Base-by-base conservation (phyloP, 2,329 filamentous ascomycete genomes). In the Fonsecaea pedrosoi region DNA sequence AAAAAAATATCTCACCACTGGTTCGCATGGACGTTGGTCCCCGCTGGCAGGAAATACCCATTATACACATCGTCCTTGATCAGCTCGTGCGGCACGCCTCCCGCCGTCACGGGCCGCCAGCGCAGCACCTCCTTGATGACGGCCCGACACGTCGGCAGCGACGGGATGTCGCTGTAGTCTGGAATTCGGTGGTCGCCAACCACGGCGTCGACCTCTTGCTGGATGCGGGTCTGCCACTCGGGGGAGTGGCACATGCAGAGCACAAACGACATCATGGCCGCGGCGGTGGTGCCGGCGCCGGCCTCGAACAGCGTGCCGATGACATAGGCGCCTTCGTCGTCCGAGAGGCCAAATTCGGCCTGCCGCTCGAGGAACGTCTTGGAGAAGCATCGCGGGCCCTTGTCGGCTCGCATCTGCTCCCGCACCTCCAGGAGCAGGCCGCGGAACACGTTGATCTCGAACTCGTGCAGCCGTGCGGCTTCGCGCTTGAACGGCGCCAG, bases 11-110 rank as follows among this genome's bases (percentile, higher is more conserved):
- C 60, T 35, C 30, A 69, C 79, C 78, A 81, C 65, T 80, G 78
- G 6, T 80, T 73, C 0, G 79, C 75, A 8, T 80, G 73, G 32
- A 81, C 75, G 21, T 77, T 74, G 2, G 78, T 79, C 13, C 82
- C 82, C 72, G 83, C 83, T 6, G 79, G 76, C 40, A 84, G 80
- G 72, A 81, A 82, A 65, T 79, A 82, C 5, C 81, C 82, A 21
- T 77, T 38, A 38, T 72, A 71, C 1, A 67, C 56, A 37, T 72
- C 70, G 25, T 72, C 70, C 50, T 65, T 64, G 62, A 60, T 65
- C 35, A 70, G n/a, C 45, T 65, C 38, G 54, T 73, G 71, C 21
- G 71, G 71, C 2, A 73, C 58, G 2, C 71, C 71, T 13, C 71
- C 70, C 0, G 71, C 69, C 13, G 69, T 71, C 7, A 72, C 70